Evolutionary conservation across 768 basidiomycete genomes (phyloP).

Genomic region (Mycena filopes): DNA sequence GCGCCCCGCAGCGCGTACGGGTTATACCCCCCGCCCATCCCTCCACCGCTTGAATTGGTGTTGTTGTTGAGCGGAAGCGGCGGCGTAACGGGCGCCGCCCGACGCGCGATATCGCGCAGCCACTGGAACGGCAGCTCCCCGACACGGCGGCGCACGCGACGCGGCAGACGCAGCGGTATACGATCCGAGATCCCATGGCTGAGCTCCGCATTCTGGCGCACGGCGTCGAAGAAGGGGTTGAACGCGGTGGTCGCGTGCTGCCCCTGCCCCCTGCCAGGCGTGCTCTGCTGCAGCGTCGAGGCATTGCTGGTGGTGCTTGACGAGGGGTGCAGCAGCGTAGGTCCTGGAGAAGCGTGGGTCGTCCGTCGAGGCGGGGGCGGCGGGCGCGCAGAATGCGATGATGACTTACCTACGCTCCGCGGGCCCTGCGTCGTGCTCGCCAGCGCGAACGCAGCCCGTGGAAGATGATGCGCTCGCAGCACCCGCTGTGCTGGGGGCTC

Average conservation of each 20-base stretch:
- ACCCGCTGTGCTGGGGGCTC: conserved; percentile 35
- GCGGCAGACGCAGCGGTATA: conserved; percentile 74
- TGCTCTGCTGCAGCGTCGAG: neutral
- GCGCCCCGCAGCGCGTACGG: conserved; percentile 16
- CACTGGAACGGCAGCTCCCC: conserved; percentile 83
- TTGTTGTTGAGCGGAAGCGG: neutral
- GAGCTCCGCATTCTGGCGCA: conserved; percentile 89
- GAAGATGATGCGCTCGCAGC: conserved; percentile 69
- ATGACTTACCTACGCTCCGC: conserved; percentile 36
- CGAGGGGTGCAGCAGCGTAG: conserved; percentile 1
- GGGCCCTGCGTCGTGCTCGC: conserved; percentile 53
- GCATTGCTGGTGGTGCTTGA: too few species aligned
- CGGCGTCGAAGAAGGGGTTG: conserved; percentile 96
- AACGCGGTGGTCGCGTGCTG: conserved; percentile 46
- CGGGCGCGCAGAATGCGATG: too few species aligned
- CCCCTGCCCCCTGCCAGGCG: too few species aligned
- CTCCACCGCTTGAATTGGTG: too few species aligned
- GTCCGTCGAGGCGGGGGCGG: conserved; percentile 20
- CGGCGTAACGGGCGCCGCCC: conserved; percentile 47
- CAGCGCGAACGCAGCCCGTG: conserved; percentile 71
- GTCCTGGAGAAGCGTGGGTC: conserved; percentile 27
- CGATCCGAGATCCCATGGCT: conserved; percentile 80
- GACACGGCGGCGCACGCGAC: conserved; percentile 65
- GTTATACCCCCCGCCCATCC: neutral
- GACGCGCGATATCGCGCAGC: conserved; percentile 76